A percentile compares a stretch with the other conserved stretches of the same genome.
These are phyloP conservation scores for Eremomyces bilateralis DNA, from an alignment of 495 filamentous ascomycete genomes.

Conservation along the genomic window DNA sequence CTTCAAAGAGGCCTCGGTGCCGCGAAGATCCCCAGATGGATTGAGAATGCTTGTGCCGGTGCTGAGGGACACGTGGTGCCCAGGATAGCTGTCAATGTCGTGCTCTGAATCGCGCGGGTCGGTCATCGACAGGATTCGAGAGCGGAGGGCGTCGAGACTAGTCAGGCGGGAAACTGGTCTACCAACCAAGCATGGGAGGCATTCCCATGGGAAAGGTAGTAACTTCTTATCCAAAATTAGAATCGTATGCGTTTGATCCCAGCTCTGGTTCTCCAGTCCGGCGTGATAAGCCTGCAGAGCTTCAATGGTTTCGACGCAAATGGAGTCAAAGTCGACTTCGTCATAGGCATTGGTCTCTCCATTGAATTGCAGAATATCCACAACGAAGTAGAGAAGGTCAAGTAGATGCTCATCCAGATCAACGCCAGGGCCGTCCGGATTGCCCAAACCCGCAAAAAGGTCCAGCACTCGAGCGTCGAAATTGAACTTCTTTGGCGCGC, in stretches of 20 bases:
- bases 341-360: constrained; percentile 94
- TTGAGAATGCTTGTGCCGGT: constrained; percentile 76
- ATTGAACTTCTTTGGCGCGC: constrained; percentile 21
- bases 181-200: constrained; percentile 63
- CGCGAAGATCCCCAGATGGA: constrained; percentile 55
- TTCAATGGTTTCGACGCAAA: constrained; percentile 32
- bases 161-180: constrained; percentile 66
- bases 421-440: constrained; percentile 26
- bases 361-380: constrained; percentile 91
- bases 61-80: constrained; percentile 31
- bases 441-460: constrained; percentile 68
- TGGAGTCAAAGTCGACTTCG: constrained; percentile 73
- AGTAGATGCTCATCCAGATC: constrained; percentile 71
- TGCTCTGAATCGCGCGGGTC: constrained; percentile 1
- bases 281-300: constrained; percentile 60
- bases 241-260: constrained; percentile 45
- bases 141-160: constrained; percentile 56
- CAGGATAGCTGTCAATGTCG: constrained; percentile 19
- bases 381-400: constrained; percentile 85
- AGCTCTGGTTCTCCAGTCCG: constrained; percentile 16
- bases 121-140: constrained; percentile 31
- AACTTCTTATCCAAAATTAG: constrained; percentile 81
- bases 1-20: constrained; percentile 58
- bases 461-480: constrained; percentile 64
- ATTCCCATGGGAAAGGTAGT: constrained; percentile 90